Evolutionary conservation across 768 basidiomycete species (phyloP).

Genomic region (Termitomyces sp.): DNA sequence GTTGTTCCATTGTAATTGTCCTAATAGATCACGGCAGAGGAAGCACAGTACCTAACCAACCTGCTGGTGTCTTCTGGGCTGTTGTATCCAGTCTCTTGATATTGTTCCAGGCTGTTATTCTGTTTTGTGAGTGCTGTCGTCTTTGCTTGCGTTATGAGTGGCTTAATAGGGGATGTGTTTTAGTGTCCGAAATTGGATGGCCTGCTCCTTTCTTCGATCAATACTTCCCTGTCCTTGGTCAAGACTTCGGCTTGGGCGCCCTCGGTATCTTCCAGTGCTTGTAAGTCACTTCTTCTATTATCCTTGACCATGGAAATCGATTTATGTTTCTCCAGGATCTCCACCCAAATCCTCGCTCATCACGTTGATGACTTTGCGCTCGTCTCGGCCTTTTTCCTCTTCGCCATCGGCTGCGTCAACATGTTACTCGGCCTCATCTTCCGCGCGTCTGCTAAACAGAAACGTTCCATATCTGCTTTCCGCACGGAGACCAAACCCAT

Average conservation of each 20-base stretch:
- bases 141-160: not conserved
- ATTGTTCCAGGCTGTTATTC: constrained; percentile 71
- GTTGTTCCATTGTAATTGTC: not conserved
- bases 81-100: constrained; percentile 83
- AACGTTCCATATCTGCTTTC: constrained; percentile 67
- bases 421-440: constrained; percentile 79
- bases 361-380: constrained; percentile 81
- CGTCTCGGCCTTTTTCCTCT: constrained; percentile 82
- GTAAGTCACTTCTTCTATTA: constrained; percentile 33
- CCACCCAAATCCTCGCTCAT: constrained; percentile 69
- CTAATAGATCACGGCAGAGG: constrained; percentile 29
- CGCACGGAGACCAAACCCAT: constrained; percentile 50
- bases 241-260: constrained; percentile 79
- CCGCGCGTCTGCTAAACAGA: constrained; percentile 59
- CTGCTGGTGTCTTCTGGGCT: constrained; percentile 91
- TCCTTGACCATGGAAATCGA: not conserved
- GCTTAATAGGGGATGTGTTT: not conserved
- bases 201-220: constrained; percentile 74
- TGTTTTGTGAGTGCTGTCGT: constrained; percentile 45
- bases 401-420: constrained; percentile 79
- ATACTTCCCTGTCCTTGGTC: constrained; percentile 91
- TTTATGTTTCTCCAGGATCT: constrained; percentile 36
- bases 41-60: constrained; percentile 89
- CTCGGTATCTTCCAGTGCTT: constrained; percentile 85
- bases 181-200: constrained; percentile 76